Percentiles rank a stretch among this genome's conserved stretches.
Conservation (phyloP, 768 basidiomycete genomes). For the Kwoniella pini region DNA sequence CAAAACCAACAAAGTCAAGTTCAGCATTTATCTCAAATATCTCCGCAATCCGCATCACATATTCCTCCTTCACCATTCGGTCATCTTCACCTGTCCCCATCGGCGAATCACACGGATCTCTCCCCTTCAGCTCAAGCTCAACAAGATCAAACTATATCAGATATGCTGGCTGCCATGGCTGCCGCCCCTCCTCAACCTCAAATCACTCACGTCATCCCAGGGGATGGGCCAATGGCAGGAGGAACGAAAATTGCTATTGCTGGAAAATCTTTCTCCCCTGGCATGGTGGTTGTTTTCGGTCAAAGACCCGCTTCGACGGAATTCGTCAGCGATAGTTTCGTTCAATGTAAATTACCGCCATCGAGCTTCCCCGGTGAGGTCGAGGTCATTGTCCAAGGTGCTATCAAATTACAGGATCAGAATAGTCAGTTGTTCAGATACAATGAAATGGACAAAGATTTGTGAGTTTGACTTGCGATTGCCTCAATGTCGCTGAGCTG, state of each 20-base stretch:
- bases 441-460: conserved; percentile 38
- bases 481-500: background rate
- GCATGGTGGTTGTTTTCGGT: conserved; percentile 77
- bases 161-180: conserved; percentile 19
- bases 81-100: conserved; percentile 12
- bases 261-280: conserved; percentile 73
- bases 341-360: conserved; percentile 85
- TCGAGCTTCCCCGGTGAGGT: conserved; percentile 78
- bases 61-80: conserved; percentile 24
- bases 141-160: conserved; percentile 20
- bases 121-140: conserved; percentile 16
- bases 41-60: conserved; percentile 4
- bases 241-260: conserved; percentile 93
- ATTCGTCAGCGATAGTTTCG: conserved; percentile 77
- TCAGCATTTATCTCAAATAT: background rate
- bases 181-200: conserved; percentile 56
- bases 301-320: conserved; percentile 67
- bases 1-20: too few species aligned
- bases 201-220: conserved; percentile 58
- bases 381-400: conserved; percentile 81
- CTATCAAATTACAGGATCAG: conserved; percentile 51
- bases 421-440: conserved; percentile 38
- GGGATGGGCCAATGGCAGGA: conserved; percentile 74
- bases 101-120: conserved; percentile 17
- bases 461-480: conserved; percentile 25